Percentiles rank a stretch among this genome's conserved stretches.
Conservation (phyloP, 345 rosid genomes). For the Chamaenerion angustifolium region DNA sequence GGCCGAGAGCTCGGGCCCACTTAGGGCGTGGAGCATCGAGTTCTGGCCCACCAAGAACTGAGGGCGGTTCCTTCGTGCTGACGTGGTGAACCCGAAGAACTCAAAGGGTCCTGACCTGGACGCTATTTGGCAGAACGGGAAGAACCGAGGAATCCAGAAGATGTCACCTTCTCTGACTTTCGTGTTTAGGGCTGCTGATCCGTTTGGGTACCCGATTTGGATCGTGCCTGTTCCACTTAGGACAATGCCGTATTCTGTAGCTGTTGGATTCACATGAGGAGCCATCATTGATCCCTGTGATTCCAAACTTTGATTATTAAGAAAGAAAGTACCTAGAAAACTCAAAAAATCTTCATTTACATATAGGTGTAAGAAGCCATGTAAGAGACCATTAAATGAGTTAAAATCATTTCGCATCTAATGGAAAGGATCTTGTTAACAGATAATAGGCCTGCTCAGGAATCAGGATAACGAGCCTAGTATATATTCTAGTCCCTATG, state of each 20-base stretch:
- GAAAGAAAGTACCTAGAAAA: too few relatives aligned
- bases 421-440: neutral
- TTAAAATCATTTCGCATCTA: too few relatives aligned
- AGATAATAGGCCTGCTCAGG: too few relatives aligned
- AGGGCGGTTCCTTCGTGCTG: slow-evolving; percentile 58
- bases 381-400: too few relatives aligned
- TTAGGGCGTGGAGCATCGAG: slow-evolving; percentile 37
- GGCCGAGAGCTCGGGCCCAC: slow-evolving; percentile 38
- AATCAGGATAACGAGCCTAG: too few relatives aligned
- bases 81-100: slow-evolving; percentile 87
- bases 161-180: slow-evolving; percentile 52
- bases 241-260: slow-evolving; percentile 75
- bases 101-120: slow-evolving; percentile 39
- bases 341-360: too few relatives aligned
- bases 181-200: slow-evolving; percentile 45
- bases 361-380: too few relatives aligned
- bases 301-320: too few relatives aligned
- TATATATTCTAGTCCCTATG: too few relatives aligned
- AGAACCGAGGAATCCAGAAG: slow-evolving; percentile 76
- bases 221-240: slow-evolving; percentile 53
- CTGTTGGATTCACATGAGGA: slow-evolving; percentile 79
- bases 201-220: slow-evolving; percentile 63
- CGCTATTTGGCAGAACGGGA: slow-evolving; percentile 78
- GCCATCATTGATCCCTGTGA: slow-evolving; percentile 88
- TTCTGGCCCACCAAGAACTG: slow-evolving; percentile 61